A percentile compares a stretch with the other conserved stretches of the same genome.
phyloP scores from a whole-genome alignment of 805 yeast species.

The Kuraishia piskuri region DNA sequence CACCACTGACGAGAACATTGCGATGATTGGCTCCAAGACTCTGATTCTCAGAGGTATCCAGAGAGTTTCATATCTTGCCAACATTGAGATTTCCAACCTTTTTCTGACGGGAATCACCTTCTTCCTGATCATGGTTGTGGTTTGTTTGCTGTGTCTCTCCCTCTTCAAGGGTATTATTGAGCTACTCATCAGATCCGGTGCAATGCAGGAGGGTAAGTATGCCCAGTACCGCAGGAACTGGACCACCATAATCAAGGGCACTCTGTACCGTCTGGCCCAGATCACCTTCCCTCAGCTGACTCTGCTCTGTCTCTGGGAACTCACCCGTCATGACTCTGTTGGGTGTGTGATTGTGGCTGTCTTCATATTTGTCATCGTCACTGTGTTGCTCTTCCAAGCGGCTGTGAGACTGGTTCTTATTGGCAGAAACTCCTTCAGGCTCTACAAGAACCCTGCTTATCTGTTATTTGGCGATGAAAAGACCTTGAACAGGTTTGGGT shows the following conservation, averaged over 20 bases:
- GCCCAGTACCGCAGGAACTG: conserved; percentile 74
- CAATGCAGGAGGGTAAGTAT: conserved; percentile 58
- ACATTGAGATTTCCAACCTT: conserved; percentile 77
- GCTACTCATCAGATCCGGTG: conserved; percentile 45
- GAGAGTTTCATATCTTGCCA: conserved; percentile 79
- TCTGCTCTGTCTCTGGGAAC: conserved; percentile 82
- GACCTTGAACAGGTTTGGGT: conserved; percentile 82
- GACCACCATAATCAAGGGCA: conserved; percentile 81
- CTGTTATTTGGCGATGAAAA: conserved; percentile 76
- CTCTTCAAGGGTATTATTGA: conserved; percentile 67
- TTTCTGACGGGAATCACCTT: conserved; percentile 84
- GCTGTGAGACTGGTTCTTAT: conserved; percentile 61
- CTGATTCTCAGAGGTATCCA: conserved; percentile 84
- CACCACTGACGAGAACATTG: conserved; percentile 63
- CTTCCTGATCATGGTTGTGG: conserved; percentile 68
- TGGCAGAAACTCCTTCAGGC: conserved; percentile 62
- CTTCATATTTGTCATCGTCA: conserved; percentile 49
- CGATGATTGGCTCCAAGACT: conserved; percentile 54
- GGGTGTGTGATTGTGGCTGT: conserved; percentile 79
- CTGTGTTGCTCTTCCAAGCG: conserved; percentile 62
- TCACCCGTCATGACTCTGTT: conserved; percentile 72
- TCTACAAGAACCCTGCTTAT: conserved; percentile 89
- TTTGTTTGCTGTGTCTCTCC: conserved; percentile 43
- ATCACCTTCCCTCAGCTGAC: conserved; percentile 85
- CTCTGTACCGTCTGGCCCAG: conserved; percentile 72